These are phyloP conservation scores for Colletotrichum melonis DNA, from an alignment of 2,329 filamentous ascomycete genomes.

Conservation along the genomic window DNA sequence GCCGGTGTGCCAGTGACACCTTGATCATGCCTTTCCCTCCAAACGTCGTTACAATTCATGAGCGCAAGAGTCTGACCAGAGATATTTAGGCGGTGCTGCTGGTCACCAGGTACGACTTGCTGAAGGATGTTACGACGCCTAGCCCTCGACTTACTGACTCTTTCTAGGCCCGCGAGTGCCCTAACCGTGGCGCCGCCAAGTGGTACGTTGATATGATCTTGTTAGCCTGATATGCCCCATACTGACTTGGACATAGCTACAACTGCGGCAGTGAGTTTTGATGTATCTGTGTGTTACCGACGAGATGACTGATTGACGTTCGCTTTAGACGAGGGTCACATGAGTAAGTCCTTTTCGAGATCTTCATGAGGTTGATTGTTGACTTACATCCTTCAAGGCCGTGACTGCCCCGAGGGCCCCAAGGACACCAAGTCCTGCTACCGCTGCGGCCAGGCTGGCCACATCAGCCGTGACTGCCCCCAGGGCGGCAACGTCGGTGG, in stretches of 20 bases:
- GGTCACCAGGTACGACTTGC: conserved; percentile 39
- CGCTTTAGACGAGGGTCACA: conserved; percentile 72
- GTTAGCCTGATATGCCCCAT: background rate
- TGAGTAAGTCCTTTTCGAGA: conserved; percentile 68
- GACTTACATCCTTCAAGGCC: conserved; percentile 64
- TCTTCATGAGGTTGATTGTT: conserved; percentile 28
- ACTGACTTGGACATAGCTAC: conserved; percentile 68
- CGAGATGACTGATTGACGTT: conserved; percentile 38
- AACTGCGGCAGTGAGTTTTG: conserved; percentile 78
- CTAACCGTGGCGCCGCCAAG: conserved; percentile 84
- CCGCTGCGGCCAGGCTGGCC: conserved; percentile 84
- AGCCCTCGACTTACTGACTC: conserved; percentile 40
- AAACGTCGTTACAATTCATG: background rate
- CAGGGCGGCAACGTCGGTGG: conserved; percentile 60
- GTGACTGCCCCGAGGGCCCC: conserved; percentile 89
- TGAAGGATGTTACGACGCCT: background rate
- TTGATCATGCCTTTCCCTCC: background rate
- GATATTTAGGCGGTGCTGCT: conserved; percentile 40
- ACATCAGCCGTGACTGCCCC: conserved; percentile 88
- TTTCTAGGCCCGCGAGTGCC: conserved; percentile 82
- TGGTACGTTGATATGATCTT: conserved; percentile 67
- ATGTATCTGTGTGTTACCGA: conserved; percentile 34
- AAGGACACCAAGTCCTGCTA: conserved; percentile 88
- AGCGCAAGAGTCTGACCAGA: conserved; percentile 33
- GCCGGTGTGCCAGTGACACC: conserved; percentile 32